A percentile compares a stretch with the other conserved stretches of the same genome.
phyloP scores from a whole-genome alignment of 176 grass and related monocot species.

The Lolium perenne region DNA sequence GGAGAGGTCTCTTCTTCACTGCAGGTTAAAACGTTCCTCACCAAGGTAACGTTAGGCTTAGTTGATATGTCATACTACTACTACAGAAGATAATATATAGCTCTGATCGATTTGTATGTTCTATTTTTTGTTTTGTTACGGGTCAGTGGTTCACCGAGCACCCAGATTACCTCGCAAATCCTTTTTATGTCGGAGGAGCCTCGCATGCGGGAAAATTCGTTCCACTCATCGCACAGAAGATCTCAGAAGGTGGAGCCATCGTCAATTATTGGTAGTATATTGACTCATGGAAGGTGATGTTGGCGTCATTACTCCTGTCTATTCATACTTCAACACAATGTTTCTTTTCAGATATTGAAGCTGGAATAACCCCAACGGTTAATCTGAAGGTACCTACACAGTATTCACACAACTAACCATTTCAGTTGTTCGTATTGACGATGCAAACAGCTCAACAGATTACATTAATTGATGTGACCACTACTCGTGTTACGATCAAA shows the following conservation, averaged over 20 bases:
- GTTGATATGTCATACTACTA: too few relatives aligned
- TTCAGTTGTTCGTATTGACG: too few relatives aligned
- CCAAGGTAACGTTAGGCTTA: background rate
- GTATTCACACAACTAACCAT: too few relatives aligned
- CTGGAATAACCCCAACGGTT: background rate
- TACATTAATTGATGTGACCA: background rate
- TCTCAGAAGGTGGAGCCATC: background rate
- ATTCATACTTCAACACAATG: background rate
- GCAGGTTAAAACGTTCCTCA: background rate
- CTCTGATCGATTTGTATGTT: background rate
- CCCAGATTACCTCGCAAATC: background rate
- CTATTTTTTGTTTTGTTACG: background rate
- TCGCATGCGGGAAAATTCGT: background rate
- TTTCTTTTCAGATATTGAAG: background rate
- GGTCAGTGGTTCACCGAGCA: slow-evolving; percentile 11
- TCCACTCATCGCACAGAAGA: background rate
- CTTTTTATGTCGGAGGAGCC: slow-evolving; percentile 4
- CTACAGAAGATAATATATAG: background rate
- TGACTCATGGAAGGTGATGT: too few relatives aligned
- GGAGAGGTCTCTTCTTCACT: background rate
- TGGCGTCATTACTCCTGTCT: background rate
- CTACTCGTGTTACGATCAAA: background rate
- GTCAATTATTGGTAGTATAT: too few relatives aligned
- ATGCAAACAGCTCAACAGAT: too few relatives aligned
- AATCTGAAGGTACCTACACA: background rate